Percentiles rank a stretch among this genome's conserved stretches.
These are phyloP conservation scores for Trichophyton equinum DNA, from an alignment of 2,329 filamentous ascomycete species.

Conservation along the genomic window DNA sequence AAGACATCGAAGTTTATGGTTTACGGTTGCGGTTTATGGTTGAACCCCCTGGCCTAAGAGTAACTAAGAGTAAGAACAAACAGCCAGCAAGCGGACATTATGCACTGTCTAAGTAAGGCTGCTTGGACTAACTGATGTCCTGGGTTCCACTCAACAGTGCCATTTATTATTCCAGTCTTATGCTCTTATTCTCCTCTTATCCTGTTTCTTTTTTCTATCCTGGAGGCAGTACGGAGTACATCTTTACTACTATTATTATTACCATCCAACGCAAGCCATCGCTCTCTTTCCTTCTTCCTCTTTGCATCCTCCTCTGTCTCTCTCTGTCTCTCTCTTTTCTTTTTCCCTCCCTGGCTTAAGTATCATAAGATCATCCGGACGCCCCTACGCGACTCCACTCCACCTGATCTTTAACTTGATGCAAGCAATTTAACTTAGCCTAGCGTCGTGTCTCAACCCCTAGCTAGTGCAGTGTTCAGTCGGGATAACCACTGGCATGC, in stretches of 20 bases:
- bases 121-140: not conserved
- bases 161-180: not conserved
- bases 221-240: too few species aligned
- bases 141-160: not conserved
- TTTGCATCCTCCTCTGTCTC: not conserved
- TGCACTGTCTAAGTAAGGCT: too few species aligned
- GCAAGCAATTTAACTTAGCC: conserved; percentile 4
- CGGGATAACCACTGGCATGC: too few species aligned
- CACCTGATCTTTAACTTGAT: not conserved
- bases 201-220: not conserved
- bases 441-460: conserved; percentile 3
- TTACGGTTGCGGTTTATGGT: too few species aligned
- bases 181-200: not conserved
- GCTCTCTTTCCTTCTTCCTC: not conserved
- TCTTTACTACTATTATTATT: too few species aligned
- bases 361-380: not conserved
- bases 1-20: too few species aligned
- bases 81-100: too few species aligned
- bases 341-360: not conserved
- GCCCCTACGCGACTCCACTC: not conserved
- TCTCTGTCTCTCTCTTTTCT: not conserved
- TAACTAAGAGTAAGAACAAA: too few species aligned
- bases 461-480: not conserved
- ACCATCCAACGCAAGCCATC: too few species aligned
- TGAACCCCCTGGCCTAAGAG: too few species aligned